Conservation (phyloP, 768 basidiomycete species). For the Omphalotus guepiniiformis region DNA sequence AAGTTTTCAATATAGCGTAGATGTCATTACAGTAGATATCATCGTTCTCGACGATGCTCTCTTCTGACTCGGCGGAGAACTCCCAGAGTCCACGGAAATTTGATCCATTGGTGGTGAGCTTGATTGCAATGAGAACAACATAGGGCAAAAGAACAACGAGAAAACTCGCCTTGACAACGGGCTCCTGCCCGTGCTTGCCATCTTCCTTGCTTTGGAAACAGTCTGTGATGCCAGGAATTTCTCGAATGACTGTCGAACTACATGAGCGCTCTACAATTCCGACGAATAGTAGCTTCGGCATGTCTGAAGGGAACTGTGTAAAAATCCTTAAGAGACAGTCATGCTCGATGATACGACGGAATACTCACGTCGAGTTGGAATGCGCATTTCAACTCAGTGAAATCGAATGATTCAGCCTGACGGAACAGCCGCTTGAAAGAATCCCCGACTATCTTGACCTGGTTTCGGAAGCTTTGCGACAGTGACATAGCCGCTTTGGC, state of each 20-base stretch:
- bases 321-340: neutral
- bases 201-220: conserved; percentile 76
- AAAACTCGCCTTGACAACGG: conserved; percentile 45
- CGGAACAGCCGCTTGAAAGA: conserved; percentile 55
- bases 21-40: conserved; percentile 93
- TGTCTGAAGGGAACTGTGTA: conserved; percentile 76
- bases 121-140: conserved; percentile 3
- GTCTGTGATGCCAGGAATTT: conserved; percentile 84
- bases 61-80: conserved; percentile 48
- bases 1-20: conserved; percentile 83
- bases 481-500: conserved; percentile 18
- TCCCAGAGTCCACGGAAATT: conserved; percentile 90
- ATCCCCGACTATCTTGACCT: conserved; percentile 41
- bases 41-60: conserved; percentile 68
- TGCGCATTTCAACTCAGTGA: conserved; percentile 60
- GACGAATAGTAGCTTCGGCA: conserved; percentile 91
- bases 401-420: conserved; percentile 70
- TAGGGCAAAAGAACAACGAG: conserved; percentile 3
- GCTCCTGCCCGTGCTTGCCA: conserved; percentile 43
- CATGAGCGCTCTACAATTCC: conserved; percentile 90
- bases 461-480: conserved; percentile 32
- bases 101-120: conserved; percentile 90
- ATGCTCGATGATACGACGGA: neutral
- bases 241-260: conserved; percentile 78
- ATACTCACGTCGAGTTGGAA: conserved; percentile 79